These are phyloP conservation scores for Candida sonorensis DNA, from an alignment of 805 yeast species.

Conservation along the genomic window DNA sequence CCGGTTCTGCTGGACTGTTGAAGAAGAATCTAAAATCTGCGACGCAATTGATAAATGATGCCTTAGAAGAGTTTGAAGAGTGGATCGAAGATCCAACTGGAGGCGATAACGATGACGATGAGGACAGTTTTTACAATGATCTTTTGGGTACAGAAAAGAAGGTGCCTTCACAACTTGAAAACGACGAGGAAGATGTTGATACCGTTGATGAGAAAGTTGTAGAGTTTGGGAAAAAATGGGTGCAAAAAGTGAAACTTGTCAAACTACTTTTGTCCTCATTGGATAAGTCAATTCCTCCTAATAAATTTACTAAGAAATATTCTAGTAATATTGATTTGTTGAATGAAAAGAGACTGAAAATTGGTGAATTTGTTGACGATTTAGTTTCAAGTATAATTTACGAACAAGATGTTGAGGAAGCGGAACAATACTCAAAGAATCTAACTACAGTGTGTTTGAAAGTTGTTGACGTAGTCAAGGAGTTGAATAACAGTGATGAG, in stretches of 20 bases:
- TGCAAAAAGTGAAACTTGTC: conserved; percentile 45
- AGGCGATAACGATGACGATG: conserved; percentile 38
- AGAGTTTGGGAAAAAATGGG: conserved; percentile 41
- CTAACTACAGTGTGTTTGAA: conserved; percentile 18
- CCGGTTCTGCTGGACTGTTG: conserved; percentile 50
- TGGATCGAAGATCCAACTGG: conserved; percentile 59
- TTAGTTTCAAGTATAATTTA: conserved; percentile 49
- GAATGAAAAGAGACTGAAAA: conserved; percentile 31
- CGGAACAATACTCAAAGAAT: conserved; percentile 8
- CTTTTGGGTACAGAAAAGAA: too few relatives aligned
- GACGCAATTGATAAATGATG: conserved; percentile 48
- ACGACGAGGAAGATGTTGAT: conserved; percentile 22
- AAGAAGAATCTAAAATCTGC: conserved; percentile 38
- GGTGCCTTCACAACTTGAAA: conserved; percentile 18
- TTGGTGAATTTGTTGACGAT: conserved; percentile 48
- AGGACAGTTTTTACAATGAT: too few relatives aligned
- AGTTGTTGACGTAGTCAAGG: conserved; percentile 33
- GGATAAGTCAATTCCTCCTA: conserved; percentile 47
- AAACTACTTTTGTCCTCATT: conserved; percentile 54
- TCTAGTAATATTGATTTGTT: conserved; percentile 44
- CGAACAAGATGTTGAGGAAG: conserved; percentile 35
- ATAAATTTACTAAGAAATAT: conserved; percentile 15
- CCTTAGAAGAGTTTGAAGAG: conserved; percentile 57
- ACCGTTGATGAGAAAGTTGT: conserved; percentile 15
- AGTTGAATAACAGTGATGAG: conserved; percentile 41